These are phyloP conservation scores for Plasmodium chabaudi DNA, from an alignment of 169 alveolate species.

Conservation along the genomic window DNA sequence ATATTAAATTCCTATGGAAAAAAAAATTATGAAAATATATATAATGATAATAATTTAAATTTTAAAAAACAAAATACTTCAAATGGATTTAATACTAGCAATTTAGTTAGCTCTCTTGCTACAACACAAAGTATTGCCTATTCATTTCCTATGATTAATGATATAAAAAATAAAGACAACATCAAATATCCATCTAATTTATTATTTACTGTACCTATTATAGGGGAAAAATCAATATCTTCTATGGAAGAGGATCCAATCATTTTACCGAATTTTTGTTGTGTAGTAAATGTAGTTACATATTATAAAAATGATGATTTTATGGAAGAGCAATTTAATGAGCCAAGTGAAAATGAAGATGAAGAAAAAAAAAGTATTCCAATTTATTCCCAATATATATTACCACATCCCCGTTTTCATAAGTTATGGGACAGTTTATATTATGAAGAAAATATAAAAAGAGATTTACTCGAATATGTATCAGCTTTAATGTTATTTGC, in stretches of 20 bases:
- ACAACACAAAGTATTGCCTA: conserved; percentile 27
- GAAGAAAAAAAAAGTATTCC: conserved; percentile 69
- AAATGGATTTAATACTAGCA: conserved; percentile 8
- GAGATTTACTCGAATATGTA: conserved; percentile 82
- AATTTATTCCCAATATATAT: conserved; percentile 80
- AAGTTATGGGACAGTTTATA: conserved; percentile 88
- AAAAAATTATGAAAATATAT: not conserved
- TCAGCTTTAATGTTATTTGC: conserved; percentile 84
- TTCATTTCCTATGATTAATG: conserved; percentile 19
- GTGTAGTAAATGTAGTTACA: conserved; percentile 72
- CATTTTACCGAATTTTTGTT: conserved; percentile 65
- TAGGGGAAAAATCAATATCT: conserved; percentile 69
- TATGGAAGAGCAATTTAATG: conserved; percentile 73
- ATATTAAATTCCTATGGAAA: not conserved
- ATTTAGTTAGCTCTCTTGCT: conserved; percentile 19
- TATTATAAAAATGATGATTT: conserved; percentile 72
- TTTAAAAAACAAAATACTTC: not conserved
- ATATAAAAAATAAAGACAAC: conserved; percentile 39
- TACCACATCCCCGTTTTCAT: conserved; percentile 83
- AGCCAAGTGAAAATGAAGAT: conserved; percentile 63
- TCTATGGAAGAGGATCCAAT: conserved; percentile 76
- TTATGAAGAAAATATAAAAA: conserved; percentile 82
- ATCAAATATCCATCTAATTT: conserved; percentile 10
- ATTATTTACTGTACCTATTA: conserved; percentile 70
- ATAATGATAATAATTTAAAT: conserved; percentile 12